A percentile compares a stretch with the other conserved stretches of the same genome.
phyloP scores from a whole-genome alignment of 176 grass and related monocot genomes.

The Eragrostis curvula region DNA sequence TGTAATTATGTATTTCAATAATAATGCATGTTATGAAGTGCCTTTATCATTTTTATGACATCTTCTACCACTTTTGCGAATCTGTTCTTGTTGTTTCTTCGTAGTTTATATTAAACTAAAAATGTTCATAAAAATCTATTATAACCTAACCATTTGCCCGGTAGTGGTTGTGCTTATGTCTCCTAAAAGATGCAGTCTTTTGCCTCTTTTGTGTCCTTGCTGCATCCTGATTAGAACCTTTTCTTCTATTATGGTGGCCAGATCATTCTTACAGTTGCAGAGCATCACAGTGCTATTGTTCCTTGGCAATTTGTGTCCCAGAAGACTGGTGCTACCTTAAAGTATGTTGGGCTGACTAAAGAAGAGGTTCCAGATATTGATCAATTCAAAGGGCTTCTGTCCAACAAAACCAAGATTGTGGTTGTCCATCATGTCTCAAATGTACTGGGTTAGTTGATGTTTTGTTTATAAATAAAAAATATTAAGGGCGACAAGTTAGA shows the following conservation, averaged over 20 bases:
- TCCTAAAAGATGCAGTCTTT: not conserved
- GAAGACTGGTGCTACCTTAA: constrained; percentile 79
- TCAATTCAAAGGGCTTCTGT: constrained; percentile 80
- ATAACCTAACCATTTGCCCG: not conserved
- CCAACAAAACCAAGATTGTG: constrained; percentile 87
- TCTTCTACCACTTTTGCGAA: too few species aligned
- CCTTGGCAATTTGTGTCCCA: constrained; percentile 89
- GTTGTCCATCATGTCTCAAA: constrained; percentile 89
- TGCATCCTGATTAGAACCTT: constrained; percentile 24
- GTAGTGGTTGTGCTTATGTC: constrained; percentile 4
- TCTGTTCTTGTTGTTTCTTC: too few species aligned
- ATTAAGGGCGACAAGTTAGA: too few species aligned
- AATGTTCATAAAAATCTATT: not conserved
- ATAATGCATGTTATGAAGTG: too few species aligned
- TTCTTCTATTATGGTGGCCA: constrained; percentile 39
- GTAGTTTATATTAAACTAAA: not conserved
- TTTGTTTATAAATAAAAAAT: not conserved
- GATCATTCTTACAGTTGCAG: constrained; percentile 84
- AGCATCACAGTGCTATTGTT: constrained; percentile 93
- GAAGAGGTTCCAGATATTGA: constrained; percentile 86
- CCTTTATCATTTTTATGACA: too few species aligned
- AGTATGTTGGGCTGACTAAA: constrained; percentile 90
- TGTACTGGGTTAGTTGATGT: constrained; percentile 65
- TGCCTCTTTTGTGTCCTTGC: constrained; percentile 19
- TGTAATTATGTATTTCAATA: too few species aligned